phyloP scores from a whole-genome alignment of 1,284 basidiomycete genomes.

The Pseudozyma sp. region DNA sequence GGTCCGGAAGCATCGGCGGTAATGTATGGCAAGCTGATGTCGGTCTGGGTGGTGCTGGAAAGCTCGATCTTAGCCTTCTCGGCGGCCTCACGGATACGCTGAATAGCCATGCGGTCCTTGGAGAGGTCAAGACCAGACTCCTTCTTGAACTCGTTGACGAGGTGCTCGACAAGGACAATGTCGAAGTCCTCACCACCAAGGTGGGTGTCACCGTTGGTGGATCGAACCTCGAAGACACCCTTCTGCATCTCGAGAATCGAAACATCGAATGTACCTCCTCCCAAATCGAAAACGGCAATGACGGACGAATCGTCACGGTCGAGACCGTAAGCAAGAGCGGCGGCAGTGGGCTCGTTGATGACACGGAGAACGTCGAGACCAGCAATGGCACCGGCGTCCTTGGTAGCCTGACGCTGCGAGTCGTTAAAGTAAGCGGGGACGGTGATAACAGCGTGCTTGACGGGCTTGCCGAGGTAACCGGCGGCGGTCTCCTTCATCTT shows the following conservation, averaged over 20 bases:
- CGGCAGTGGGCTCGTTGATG: constrained; percentile 98
- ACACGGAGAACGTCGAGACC: constrained; percentile 97
- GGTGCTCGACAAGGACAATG: constrained; percentile 86
- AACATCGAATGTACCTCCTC: constrained; percentile 96
- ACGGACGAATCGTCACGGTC: constrained; percentile 58
- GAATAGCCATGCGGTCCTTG: constrained; percentile 94
- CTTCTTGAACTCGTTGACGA: constrained; percentile 94
- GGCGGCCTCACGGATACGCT: constrained; percentile 97
- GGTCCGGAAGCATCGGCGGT: constrained; percentile 32
- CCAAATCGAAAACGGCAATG: constrained; percentile 96
- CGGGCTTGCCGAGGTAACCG: constrained; percentile 88
- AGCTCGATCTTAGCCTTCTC: constrained; percentile 99
- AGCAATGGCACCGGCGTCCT: constrained; percentile 95
- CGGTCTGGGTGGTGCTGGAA: constrained; percentile 74
- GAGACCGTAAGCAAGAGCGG: constrained; percentile 88
- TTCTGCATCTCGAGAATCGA: constrained; percentile 99
- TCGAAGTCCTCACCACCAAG: constrained; percentile 99
- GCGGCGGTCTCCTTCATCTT: constrained; percentile 98
- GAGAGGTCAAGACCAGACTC: constrained; percentile 84
- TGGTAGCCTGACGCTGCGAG: constrained; percentile 97
- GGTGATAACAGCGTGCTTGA: constrained; percentile 91
- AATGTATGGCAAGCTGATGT: constrained; percentile 89
- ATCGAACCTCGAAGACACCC: constrained; percentile 99
- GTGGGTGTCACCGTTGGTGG: constrained; percentile 98
- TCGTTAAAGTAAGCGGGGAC: constrained; percentile 99